A percentile compares a stretch with the other conserved stretches of the same genome.
Conservation (phyloP, 495 filamentous ascomycete species). For the Antarctomyces pellizariae region DNA sequence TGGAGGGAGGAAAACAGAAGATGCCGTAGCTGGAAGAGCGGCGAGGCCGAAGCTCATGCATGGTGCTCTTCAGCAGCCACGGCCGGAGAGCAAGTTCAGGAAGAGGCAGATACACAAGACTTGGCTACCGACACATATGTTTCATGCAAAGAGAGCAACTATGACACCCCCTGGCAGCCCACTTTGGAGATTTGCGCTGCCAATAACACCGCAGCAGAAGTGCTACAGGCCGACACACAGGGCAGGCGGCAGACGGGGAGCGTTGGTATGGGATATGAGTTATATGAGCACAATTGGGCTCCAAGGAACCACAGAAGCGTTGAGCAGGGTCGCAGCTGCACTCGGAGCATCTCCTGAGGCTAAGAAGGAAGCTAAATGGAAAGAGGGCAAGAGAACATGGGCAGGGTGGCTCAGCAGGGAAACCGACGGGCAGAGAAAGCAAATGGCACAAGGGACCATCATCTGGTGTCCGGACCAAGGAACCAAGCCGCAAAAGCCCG, state of each 20-base stretch:
- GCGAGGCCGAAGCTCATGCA: conserved; percentile 42
- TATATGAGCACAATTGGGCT: conserved; percentile 76
- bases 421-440: conserved; percentile 22
- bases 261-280: conserved; percentile 82
- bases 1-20: conserved; percentile 3
- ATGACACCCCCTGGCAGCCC: conserved; percentile 62
- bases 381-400: conserved; percentile 43
- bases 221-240: conserved; percentile 73
- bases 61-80: conserved; percentile 38
- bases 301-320: conserved; percentile 36
- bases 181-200: conserved; percentile 74
- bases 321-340: conserved; percentile 37
- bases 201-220: conserved; percentile 68
- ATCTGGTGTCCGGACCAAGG: conserved; percentile 33
- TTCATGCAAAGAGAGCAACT: conserved; percentile 73
- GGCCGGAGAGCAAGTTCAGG: conserved; percentile 44
- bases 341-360: conserved; percentile 35
- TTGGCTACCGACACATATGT: conserved; percentile 89
- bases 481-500: conserved; percentile 12
- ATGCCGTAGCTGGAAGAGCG: conserved; percentile 5
- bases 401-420: conserved; percentile 40
- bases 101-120: conserved; percentile 76
- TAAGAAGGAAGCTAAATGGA: conserved; percentile 46
- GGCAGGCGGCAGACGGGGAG: conserved; percentile 34
- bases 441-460: conserved; percentile 56